phyloP scores from a whole-genome alignment of 306 rosid species.

The Prunus persica region DNA sequence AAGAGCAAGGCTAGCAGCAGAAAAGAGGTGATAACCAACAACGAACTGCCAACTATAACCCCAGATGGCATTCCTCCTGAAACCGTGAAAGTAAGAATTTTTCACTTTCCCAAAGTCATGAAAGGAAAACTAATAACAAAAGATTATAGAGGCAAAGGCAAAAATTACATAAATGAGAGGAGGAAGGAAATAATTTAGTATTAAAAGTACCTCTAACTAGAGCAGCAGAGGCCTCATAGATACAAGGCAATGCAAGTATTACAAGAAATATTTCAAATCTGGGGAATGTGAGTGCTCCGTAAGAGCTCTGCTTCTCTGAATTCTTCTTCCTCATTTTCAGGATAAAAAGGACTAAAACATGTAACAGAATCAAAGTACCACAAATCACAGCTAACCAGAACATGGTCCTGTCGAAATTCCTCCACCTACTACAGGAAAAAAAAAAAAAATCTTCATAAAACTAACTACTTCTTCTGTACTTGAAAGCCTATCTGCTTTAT shows the following conservation, averaged over 20 bases:
- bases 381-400: conserved; percentile 75
- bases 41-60: conserved; percentile 58
- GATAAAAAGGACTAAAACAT: conserved; percentile 52
- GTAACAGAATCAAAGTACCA: conserved; percentile 66
- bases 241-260: conserved; percentile 70
- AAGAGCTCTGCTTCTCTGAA: conserved; percentile 42
- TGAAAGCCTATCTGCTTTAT: neutral
- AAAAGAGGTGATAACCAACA: conserved; percentile 39
- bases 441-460: neutral
- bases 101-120: conserved; percentile 6
- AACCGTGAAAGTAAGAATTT: conserved; percentile 24
- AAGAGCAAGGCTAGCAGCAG: conserved; percentile 63
- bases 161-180: neutral
- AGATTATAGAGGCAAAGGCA: neutral
- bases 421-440: conserved; percentile 57
- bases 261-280: conserved; percentile 81
- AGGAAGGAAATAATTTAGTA: neutral
- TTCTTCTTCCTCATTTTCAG: conserved; percentile 63
- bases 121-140: conserved; percentile 4
- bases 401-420: conserved; percentile 66
- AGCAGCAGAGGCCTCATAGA: conserved; percentile 63
- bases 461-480: neutral
- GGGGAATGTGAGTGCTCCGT: conserved; percentile 81
- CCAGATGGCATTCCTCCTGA: conserved; percentile 57
- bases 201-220: conserved; percentile 57